Base-by-base conservation (phyloP, 495 filamentous ascomycete species). In the Chaetomium tenue region DNA sequence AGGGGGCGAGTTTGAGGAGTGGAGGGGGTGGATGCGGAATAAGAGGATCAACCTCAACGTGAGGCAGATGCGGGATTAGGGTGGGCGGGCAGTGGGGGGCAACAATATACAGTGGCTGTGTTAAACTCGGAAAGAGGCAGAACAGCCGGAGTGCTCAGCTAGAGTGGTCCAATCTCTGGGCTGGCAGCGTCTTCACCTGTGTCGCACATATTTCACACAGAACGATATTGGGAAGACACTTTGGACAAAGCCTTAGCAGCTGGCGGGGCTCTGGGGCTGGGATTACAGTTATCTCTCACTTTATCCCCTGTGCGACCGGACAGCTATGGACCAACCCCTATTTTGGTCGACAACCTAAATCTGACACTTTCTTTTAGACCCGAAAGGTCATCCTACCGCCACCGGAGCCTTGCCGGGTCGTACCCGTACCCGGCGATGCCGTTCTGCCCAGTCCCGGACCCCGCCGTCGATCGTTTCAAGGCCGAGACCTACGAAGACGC, bases 31-130 rank as follows among this genome's bases (percentile, higher is more conserved):
- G 92, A 91, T 97, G 88, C 77, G 76, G 39, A 82, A 84, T 18
- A 96, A 96, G 77, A 81, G 93, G 68, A 84, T 97, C 60, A 96
- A 97, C 76, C 67, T 97, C 60, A 97, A 97, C 74, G 88, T 97
- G 15, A 83, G 93, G 67, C 94, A 97, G 76, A 95, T 97, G 88
- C 86, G 80, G 72, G 88, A 87, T 60, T 84, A 55, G 52, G 28
- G 4, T 30, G 51, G 25, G 26, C 13, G 15, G 23, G 11, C 25
- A 9, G 5, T 25, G 23, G 48, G 13, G 13, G 22, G 33, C 5
- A 3, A 52, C 9, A 5, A 23, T 8, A 26, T 23, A 44, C 33
- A 9, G 33, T 8, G 33, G 33, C 13, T n/a, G n/a, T n/a, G n/a
- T n/a, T n/a, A 15, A 18, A 1, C 2, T 9, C 40, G 40, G 40